Conservation (phyloP, 345 rosid genomes). For the Melaleuca quinquenervia region DNA sequence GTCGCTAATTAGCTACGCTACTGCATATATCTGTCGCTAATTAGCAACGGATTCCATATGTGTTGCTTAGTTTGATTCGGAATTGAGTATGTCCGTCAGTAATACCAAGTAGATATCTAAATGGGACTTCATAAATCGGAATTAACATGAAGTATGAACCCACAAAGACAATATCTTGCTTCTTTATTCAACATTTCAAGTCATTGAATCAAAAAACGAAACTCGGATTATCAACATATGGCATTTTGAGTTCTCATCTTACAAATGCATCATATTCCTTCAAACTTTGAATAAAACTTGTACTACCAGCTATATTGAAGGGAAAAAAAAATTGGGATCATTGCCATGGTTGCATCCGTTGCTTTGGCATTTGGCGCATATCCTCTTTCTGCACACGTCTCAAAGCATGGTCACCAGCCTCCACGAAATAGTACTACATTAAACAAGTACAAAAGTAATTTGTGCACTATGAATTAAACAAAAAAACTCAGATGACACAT, state of each 20-base stretch:
- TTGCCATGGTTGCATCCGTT: conserved; percentile 90
- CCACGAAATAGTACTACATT: conserved; percentile 76
- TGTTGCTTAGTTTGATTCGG: no score
- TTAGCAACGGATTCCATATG: no score
- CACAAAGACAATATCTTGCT: background rate
- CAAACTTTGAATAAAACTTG: background rate
- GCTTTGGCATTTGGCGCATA: conserved; percentile 99
- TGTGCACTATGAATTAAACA: background rate
- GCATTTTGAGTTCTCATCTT: background rate
- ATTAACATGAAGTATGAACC: background rate
- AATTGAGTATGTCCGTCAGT: no score
- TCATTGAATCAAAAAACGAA: background rate
- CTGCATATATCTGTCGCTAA: no score
- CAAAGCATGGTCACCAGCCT: conserved; percentile 96
- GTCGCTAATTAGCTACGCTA: no score
- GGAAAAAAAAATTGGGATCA: background rate
- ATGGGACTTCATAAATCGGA: no score
- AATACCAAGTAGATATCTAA: background rate
- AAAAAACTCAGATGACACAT: background rate
- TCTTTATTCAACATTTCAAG: background rate
- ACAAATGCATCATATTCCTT: background rate
- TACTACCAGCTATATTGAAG: background rate
- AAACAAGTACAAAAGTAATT: conserved; percentile 1
- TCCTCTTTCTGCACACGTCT: conserved; percentile 95
- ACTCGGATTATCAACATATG: background rate